Evolutionary conservation across 2,329 filamentous ascomycete species (phyloP).

Genomic region (Samsoniella hepiali): DNA sequence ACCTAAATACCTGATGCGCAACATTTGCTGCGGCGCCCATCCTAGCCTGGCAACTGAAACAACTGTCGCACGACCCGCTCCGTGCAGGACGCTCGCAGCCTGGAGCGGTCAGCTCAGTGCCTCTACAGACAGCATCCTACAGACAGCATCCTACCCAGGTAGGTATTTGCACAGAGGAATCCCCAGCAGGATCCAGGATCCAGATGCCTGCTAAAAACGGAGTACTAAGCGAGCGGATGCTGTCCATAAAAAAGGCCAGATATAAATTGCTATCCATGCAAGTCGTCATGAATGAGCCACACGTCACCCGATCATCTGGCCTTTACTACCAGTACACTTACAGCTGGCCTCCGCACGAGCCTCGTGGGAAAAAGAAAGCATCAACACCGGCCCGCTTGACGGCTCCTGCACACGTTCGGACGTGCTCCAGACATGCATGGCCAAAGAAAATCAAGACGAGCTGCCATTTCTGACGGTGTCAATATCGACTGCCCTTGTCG

Average conservation of each 20-base stretch:
- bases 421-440: background rate
- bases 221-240: background rate
- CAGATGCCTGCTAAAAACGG: background rate
- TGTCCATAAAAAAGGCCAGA: background rate
- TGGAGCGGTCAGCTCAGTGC: slow-evolving; percentile 3
- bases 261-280: background rate
- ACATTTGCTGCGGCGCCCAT: slow-evolving; percentile 16
- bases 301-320: background rate
- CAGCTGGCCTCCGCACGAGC: background rate
- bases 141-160: too few species aligned
- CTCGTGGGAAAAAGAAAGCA: background rate
- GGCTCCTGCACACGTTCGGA: background rate
- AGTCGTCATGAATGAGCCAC: background rate
- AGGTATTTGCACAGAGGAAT: too few species aligned
- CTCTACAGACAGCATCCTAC: background rate
- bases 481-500: background rate
- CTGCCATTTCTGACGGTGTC: background rate
- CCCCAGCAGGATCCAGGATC: background rate
- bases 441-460: background rate
- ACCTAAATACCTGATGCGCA: background rate
- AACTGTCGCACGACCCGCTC: slow-evolving; percentile 20
- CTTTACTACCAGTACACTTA: background rate
- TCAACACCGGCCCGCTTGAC: background rate
- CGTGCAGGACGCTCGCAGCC: slow-evolving; percentile 15
- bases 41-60: slow-evolving; percentile 24